Base-by-base conservation (phyloP, 768 basidiomycete species). In the Tylopilus intermedius region DNA sequence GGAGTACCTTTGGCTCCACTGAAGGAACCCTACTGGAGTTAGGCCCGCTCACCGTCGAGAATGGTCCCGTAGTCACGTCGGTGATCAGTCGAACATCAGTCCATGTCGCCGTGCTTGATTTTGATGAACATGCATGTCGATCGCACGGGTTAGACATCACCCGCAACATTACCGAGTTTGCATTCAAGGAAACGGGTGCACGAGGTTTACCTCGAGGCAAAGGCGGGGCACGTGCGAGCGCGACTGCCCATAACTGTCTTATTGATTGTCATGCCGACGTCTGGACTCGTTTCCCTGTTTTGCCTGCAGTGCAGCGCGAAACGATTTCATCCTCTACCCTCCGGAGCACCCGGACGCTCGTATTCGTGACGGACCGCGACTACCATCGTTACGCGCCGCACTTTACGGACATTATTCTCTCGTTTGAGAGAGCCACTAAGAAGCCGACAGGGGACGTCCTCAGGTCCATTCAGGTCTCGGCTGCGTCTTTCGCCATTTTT, bases 231-330 rank as follows among this genome's bases (percentile, higher is more conserved):
- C 50, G 42, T n/a, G 26, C 24, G 3, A 24, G 24, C 24, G 5
- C 47, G 5, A 72, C 72, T 2, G 57, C 62, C 7, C 74, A 82
- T 55, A 84, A 82, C 49, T 75, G 68, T 41, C 66, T 84, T 11
- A 66, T 83, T n/a, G 78, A 81, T 56, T 82, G 80, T 49, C 74
- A 80, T 47, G 63, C 73, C 0, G 80, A 81, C 10, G 76, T 81
- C 21, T 83, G 82, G 82, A 79, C 74, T 5, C 76, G 82, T 8
- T 83, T 81, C 60, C 82, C 82, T 0, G 81, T 83, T 2, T 57
- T 79, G 2, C 70, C 81, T 2, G 79, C 81, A 0, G 71, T 83
- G 18, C 71, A 72, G 33, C 72, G 78, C 8, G 70, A 74, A 30
- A 77, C 76, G 0, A 69, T 76, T 35, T 65, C 69, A 0, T 67